Base-by-base conservation (phyloP, 768 basidiomycete species). In the Rubroboletus satanas region DNA sequence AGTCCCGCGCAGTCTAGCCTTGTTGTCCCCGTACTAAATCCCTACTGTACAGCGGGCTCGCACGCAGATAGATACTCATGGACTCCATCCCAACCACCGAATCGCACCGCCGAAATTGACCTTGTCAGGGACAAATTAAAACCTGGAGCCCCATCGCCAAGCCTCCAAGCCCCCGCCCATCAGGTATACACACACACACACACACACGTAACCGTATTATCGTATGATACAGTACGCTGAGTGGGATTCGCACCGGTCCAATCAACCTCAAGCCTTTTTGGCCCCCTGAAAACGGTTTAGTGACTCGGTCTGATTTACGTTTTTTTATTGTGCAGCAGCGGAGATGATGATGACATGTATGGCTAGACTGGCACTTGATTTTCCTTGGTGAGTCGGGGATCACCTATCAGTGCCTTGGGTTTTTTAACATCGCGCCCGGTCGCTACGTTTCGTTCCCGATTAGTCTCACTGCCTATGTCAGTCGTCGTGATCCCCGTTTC, bases 271-370 rank as follows among this genome's bases (percentile, higher is more conserved):
- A 21, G 21, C 21, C 21, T 21, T 21, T 21, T 21, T 21, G 21
- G 26, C 26, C 26, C 26, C 26, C 33, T 65, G 62, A 55, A 55
- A 55, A 65, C 52, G 9, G 12, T 36, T 32, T 3, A 26, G 26
- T 26, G 26, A 26, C 26, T 26, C 5, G n/a, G 37, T 33, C 18
- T 55, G 63, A 64, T 64, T 64, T 56, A 66, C 63, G 61, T 65
- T 62, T 58, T 52, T 45, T 9, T 33, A 12, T 10, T 33, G 33
- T 14, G 11, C 11, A 21, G 26, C 41, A 39, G 21, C 32, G 45
- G 39, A 45, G 28, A 29, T 28, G 26, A 29, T 28, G 26, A 43
- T 6, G 5, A 38, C 7, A 47, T 59, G 15, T 18, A 49, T 5
- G 26, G 38, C 29, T 37, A n/a, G 42, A 26, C 14, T 29, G 29